Conservation (phyloP, 257 asterid genomes). For the Prunella vulgaris region DNA sequence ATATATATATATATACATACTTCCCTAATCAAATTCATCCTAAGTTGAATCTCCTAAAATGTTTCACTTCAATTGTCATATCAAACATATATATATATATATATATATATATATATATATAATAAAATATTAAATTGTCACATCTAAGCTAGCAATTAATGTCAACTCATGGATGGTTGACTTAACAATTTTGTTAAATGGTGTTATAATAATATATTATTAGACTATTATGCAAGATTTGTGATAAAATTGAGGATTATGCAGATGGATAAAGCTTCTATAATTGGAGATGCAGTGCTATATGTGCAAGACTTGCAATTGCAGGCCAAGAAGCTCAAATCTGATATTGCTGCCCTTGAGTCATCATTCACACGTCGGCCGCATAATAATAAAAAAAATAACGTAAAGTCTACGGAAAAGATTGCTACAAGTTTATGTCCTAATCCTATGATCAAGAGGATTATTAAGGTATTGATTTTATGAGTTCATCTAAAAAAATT, state of each 20-base stretch:
- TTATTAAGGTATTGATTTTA: constrained; percentile 42
- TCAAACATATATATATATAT: neutral
- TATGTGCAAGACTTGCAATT: constrained; percentile 70
- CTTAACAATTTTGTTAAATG: neutral
- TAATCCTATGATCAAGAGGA: constrained; percentile 42
- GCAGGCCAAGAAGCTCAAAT: constrained; percentile 54
- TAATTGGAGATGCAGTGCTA: constrained; percentile 63
- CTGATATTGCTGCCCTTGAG: constrained; percentile 53
- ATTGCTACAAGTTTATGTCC: constrained; percentile 1
- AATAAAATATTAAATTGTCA: too few relatives aligned
- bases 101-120: too few relatives aligned
- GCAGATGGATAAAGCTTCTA: constrained; percentile 93
- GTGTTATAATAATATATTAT: neutral
- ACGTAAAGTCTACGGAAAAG: constrained; percentile 15
- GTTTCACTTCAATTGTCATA: neutral
- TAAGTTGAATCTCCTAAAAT: neutral
- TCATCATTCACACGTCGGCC: constrained; percentile 20
- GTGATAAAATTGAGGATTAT: neutral
- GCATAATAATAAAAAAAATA: neutral
- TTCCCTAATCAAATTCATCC: neutral
- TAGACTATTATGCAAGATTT: neutral
- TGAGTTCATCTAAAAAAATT: too few relatives aligned
- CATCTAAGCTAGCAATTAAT: too few relatives aligned
- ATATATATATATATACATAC: neutral
- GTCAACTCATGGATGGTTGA: too few relatives aligned